phyloP scores from a whole-genome alignment of 352 stramenopile genomes.

The Globisporangium canariense region DNA sequence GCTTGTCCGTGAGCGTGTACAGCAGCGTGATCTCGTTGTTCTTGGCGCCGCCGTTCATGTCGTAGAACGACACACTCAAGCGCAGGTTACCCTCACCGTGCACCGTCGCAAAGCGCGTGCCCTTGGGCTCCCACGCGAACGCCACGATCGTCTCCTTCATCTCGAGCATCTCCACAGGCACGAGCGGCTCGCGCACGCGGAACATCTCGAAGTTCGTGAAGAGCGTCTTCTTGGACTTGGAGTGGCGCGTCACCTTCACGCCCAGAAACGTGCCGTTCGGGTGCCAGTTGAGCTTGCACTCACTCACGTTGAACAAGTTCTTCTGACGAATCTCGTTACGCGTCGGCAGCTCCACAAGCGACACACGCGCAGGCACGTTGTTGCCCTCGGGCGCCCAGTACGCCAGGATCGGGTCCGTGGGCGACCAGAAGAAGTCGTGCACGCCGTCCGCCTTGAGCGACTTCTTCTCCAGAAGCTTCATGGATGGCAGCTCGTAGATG shows the following conservation, averaged over 20 bases:
- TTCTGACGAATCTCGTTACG: slow-evolving; percentile 95
- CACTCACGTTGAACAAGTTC: slow-evolving; percentile 98
- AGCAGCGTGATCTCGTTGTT: slow-evolving; percentile 92
- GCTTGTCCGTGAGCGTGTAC: slow-evolving; percentile 94
- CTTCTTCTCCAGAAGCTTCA: slow-evolving; percentile 98
- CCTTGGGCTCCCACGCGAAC: slow-evolving; percentile 96
- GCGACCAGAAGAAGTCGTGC: slow-evolving; percentile 97
- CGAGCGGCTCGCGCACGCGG: slow-evolving; percentile 91
- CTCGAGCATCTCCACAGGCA: slow-evolving; percentile 98
- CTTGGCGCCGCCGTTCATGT: slow-evolving; percentile 82
- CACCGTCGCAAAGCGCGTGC: slow-evolving; percentile 95
- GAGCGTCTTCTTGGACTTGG: slow-evolving; percentile 96
- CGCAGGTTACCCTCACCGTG: slow-evolving; percentile 93
- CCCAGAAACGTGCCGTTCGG: slow-evolving; percentile 93
- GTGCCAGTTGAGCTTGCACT: slow-evolving; percentile 95
- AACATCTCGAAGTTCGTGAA: slow-evolving; percentile 99
- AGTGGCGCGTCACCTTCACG: slow-evolving; percentile 87
- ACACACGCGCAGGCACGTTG: slow-evolving; percentile 95
- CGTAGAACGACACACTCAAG: slow-evolving; percentile 96
- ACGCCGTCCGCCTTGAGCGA: slow-evolving; percentile 94
- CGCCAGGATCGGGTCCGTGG: slow-evolving; percentile 91
- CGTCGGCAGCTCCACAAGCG: slow-evolving; percentile 95
- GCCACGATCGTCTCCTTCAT: slow-evolving; percentile 95
- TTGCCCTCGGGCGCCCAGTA: slow-evolving; percentile 97
- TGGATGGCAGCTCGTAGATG: slow-evolving; percentile 95